phyloP scores from a whole-genome alignment of 139 green algal genomes.

The Gonium pectorale region DNA sequence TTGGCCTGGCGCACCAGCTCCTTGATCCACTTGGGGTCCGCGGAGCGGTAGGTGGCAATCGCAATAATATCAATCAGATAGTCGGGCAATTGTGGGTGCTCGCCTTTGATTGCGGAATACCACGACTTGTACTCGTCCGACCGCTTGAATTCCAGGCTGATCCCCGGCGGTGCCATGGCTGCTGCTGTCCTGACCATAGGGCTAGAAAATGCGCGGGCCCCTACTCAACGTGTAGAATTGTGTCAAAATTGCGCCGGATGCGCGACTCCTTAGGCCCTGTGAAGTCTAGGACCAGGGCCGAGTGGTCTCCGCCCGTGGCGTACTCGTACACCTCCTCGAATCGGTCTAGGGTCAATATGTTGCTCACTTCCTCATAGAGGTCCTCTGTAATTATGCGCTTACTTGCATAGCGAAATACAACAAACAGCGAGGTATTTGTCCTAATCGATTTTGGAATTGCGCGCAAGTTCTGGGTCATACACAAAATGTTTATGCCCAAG shows the following conservation, averaged over 20 bases:
- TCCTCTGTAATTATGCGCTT: not conserved
- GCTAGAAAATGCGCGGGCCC: not conserved
- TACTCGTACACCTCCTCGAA: not conserved
- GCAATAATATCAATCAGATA: not conserved
- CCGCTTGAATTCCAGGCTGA: not conserved
- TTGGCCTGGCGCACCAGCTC: too few species aligned
- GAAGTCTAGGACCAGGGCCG: not conserved
- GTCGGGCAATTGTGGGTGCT: not conserved
- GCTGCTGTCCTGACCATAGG: not conserved
- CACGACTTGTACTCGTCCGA: not conserved
- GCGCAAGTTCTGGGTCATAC: not conserved
- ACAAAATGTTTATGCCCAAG: not conserved
- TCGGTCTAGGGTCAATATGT: not conserved
- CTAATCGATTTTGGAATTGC: not conserved
- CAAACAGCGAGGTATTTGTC: not conserved
- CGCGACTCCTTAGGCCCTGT: not conserved
- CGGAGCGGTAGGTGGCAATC: too few species aligned
- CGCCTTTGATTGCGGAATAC: not conserved
- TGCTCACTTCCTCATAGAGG: not conserved
- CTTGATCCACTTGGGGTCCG: too few species aligned
- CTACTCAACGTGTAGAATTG: not conserved
- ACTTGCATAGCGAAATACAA: not conserved
- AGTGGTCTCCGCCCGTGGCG: not conserved
- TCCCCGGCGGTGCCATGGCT: not conserved
- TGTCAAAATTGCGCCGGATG: not conserved